These are phyloP conservation scores for Protomyces arabidopsidicola DNA, from an alignment of 1,139 yeast species.

Conservation along the genomic window DNA sequence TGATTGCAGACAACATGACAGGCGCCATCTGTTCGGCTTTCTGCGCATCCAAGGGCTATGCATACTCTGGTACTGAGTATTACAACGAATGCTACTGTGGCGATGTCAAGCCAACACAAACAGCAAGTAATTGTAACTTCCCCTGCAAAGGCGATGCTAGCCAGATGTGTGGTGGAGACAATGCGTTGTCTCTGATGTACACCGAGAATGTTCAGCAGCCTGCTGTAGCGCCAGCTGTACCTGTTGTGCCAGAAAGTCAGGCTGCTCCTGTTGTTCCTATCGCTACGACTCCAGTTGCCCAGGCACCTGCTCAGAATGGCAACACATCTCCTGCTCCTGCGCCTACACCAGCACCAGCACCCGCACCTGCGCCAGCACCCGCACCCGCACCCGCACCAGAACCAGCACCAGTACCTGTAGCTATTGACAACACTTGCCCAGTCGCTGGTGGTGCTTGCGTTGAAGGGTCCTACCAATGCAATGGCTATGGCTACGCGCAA, in stretches of 20 bases:
- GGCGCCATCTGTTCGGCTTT: constrained; percentile 11
- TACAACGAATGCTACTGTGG: constrained; percentile 27
- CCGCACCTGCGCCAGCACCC: constrained; percentile 22
- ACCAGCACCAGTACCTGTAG: constrained; percentile 21
- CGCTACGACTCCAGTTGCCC: background rate
- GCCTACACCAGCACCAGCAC: constrained; percentile 11
- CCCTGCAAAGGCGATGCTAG: constrained; percentile 23
- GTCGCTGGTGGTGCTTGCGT: constrained; percentile 39
- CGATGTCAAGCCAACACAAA: background rate
- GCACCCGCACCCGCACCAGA: constrained; percentile 14
- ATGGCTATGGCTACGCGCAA: constrained; percentile 50
- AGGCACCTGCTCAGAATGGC: constrained; percentile 11
- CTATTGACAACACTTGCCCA: constrained; percentile 26
- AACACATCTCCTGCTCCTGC: constrained; percentile 10
- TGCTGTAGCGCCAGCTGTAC: constrained; percentile 7
- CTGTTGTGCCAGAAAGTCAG: background rate
- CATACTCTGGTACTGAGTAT: constrained; percentile 26
- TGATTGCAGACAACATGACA: constrained; percentile 15
- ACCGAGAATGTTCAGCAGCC: background rate
- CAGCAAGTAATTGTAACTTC: constrained; percentile 4
- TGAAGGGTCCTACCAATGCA: constrained; percentile 51
- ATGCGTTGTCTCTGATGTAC: constrained; percentile 4
- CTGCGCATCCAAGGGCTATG: constrained; percentile 10
- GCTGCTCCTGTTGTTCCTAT: constrained; percentile 3
- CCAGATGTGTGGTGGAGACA: constrained; percentile 19